Base-by-base conservation (phyloP, 1,284 basidiomycete genomes). In the Hemileia vastatrix region DNA sequence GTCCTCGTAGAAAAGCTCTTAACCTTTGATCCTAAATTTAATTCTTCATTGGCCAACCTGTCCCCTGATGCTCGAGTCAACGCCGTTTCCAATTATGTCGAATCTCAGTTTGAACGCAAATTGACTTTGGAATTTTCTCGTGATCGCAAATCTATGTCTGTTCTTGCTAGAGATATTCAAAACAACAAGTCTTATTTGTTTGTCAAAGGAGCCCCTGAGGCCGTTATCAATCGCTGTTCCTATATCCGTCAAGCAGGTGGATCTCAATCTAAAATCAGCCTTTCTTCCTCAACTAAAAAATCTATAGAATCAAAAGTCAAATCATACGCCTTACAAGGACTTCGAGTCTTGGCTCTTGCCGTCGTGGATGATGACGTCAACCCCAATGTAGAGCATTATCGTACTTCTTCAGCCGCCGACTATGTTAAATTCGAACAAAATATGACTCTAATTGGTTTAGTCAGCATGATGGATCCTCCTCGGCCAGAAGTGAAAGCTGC, bases 61-160 rank as follows among this genome's bases (percentile, higher is more conserved):
- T 76, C 83, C 8, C 81, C 83, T 27, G 76, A 79, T 18, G 77
- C 79, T 47, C 87, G 92, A 59, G 85, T 86, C 53, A 88, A 83
- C 67, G 90, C 86, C 43, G 82, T 97, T 76, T 67, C 65, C 32
- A 90, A 88, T 78, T 82, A 86, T 76, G 86, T 88, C 72, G 88
- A 91, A 68, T 79, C 80, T 53, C 80, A 78, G 19, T 85, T 90
- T 71, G 80, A 85, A 18, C 85, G 92, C 65, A 80, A 95, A 9
- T 79, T 94, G 67, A 97, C 93, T 1, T 93, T 98, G 73, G 94
- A 97, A 76, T 98, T 98, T 78, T 89, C 90, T 27, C 86, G 94
- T 36, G 95, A 98, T 77, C 88, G 94, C 76, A 98, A 97, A 79
- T 93, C 92, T 83, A 98, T 97, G 94, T 96, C 93, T 23, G 91